Base-by-base conservation (phyloP, 768 basidiomycete species). In the Russula vinacea region DNA sequence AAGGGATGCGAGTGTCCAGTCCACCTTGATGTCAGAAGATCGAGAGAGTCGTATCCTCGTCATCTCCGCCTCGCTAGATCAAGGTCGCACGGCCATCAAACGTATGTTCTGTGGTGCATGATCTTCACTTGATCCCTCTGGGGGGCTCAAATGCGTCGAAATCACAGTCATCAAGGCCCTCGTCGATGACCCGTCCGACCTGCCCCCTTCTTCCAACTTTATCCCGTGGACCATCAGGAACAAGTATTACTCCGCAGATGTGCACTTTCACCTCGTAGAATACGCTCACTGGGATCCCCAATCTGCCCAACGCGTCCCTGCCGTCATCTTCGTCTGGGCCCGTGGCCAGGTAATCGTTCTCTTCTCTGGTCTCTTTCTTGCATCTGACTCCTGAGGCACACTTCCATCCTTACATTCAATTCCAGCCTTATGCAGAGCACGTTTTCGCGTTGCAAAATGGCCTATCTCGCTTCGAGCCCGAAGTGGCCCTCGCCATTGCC, bases 161-260 rank as follows among this genome's bases (percentile, higher is more conserved):
- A 19, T 52, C 56, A 2, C 65, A 74, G 73, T 70, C 58, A 69
- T 74, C 62, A n/a, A 17, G 42, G 50, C 17, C 33, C 17, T 8
- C 22, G 37, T 64, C 47, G 39, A 37, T 24, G 62, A 62, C 56
- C n/a, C 51, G 47, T 59, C 50, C 50, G 56, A 60, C 6, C 44
- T 64, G 7, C 50, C 67, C 16, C 3, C 61, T 13, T 53, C 29
- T 29, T 29, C 56, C 13, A 60, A 61, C 16, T 24, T 37, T 32
- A 74, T 89, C 35, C 86, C 87, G 11, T 92, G 89, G 90, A 88
- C 83, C 47, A 88, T 92, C 65, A 74, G 76, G 57, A 92, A 92
- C 77, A 87, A 83, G 72, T 94, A 94, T 74, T 94, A 93, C 76
- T 83, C 83, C 16, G 92, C 91, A 1, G 78, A 81, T 63, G 87